Evolutionary conservation across 2,329 filamentous ascomycete genomes (phyloP), one percentile per base, ranked within the genome.

Genomic region (Colletotrichum gloeosporioides): DNA sequence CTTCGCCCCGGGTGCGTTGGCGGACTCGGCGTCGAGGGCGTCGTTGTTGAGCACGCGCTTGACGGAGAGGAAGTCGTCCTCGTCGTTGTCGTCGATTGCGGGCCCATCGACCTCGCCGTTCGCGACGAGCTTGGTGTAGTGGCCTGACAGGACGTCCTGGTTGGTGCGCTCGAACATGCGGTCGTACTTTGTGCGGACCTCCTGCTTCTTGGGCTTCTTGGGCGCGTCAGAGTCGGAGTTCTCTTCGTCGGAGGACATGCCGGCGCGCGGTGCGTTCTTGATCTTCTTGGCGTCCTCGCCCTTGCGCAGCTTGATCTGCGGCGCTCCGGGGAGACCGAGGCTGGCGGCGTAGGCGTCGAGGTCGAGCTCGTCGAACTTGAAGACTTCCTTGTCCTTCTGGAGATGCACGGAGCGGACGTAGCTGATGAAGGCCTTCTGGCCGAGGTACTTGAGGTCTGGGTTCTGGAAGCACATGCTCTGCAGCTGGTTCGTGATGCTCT

Each of bases 161-260:
- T 99, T 99, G 80, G 94, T 95, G 77, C 97, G 91, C 87, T 98
- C 96, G 85, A 99, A 98, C 97, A 99, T 99, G 80, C 95, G 94
- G 85, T 99, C 96, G 83, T 98, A 98, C 85, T 98, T 99, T 36
- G 98, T 99, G 77, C 96, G 92, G 22, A 98, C 95, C 80, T 93
- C 91, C 13, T 90, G 88, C 86, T 95, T 93, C 85, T 93, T 92
- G 83, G 91, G 92, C 77, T 88, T 86, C 79, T 88, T 87, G 73
- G 87, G 87, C 81, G 90, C 89, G 39, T 83, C 81, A 53, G 83
- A 57, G 25, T 88, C 88, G 4, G 81, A 85, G 18, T 89, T 89
- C n/a, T 92, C 89, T 5, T 92, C 93, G 16, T 91, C 93, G 80
- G 83, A 94, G 83, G 84, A 95, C 63, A 95, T 85, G 67, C 90